Base-by-base conservation (phyloP, 345 rosid species). In the Bruguiera gymnorhiza region DNA sequence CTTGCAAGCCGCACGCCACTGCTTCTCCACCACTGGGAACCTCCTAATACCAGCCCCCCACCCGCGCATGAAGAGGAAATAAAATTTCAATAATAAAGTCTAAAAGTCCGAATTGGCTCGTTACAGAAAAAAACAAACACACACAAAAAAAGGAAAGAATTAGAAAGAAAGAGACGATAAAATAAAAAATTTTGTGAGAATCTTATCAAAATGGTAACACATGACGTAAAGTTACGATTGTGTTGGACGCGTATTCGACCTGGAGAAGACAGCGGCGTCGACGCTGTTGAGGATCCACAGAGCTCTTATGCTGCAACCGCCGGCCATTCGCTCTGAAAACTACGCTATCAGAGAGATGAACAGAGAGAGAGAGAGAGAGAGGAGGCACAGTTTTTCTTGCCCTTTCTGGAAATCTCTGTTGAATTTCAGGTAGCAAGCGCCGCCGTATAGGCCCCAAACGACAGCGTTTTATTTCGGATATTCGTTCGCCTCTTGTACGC, bases 21-120 rank as follows among this genome's bases (percentile, higher is more conserved):
- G 97, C 78, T 80, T 79, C 85, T 89, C 97, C 55, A 91, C 92
- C 62, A 83, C 97, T 13, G 93, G 97, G 70, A 95, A 95, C 83
- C 83, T 81, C 99, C 99, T 93, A 48, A 58, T 15, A 32, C 19
- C 6, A 8, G 6, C 50, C 19, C 18, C 5, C 4, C 15, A 8
- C 48, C 15, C 4, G 16, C 50, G 50, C 18, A 43, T 15, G 5
- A 43, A 43, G 13, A 31, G 20, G 46, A 53, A 29, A 56, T 1
- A 57, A 23, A 68, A 62, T 5, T 3, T 16, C 24, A 60, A 13
- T 64, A 48, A 3, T 8, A 65, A 34, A 51, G 11, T 16, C 37
- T 10, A 29, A 60, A n/a, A 43, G 3, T 5, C 16, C 23, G 15
- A 70, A 61, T 30, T 29, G 16, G 5, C 7, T 8, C 24, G 4